A percentile compares a stretch with the other conserved stretches of the same genome.
Conservation (phyloP, 371 early-diverging fungal genomes). For the Caulochytrium protostelioides region DNA sequence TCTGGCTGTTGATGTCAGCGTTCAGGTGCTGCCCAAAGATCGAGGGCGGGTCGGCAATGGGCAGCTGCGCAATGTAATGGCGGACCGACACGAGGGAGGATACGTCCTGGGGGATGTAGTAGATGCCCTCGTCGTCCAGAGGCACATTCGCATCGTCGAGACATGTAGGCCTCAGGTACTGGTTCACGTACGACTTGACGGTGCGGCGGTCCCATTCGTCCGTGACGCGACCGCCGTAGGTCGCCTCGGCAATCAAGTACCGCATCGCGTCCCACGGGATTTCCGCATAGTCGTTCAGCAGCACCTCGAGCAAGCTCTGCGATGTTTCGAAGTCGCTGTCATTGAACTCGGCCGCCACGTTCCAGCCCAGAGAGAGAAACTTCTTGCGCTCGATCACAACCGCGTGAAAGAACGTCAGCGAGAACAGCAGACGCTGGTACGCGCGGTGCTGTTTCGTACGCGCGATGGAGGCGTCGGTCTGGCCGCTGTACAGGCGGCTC, state of each 20-base stretch:
- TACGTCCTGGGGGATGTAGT: no score
- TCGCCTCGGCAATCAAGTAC: slow-evolving; percentile 30
- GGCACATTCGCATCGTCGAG: no score
- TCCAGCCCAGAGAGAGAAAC: slow-evolving; percentile 31
- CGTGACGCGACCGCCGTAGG: slow-evolving; percentile 32
- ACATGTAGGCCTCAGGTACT: no score
- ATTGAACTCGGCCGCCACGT: slow-evolving; percentile 32
- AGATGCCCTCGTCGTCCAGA: no score
- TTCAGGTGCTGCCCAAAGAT: slow-evolving; percentile 34
- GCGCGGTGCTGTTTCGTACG: no score
- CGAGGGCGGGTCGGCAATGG: slow-evolving; percentile 21
- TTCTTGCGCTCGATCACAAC: slow-evolving; percentile 27
- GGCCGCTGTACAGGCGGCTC: slow-evolving; percentile 12
- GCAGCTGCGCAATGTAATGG: slow-evolving; percentile 20
- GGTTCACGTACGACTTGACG: neutral
- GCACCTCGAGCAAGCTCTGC: slow-evolving; percentile 21
- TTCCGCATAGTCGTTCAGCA: slow-evolving; percentile 23
- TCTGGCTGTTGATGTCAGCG: slow-evolving; percentile 30
- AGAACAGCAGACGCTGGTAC: no score
- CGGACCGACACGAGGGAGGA: no score
- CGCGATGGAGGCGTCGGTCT: no score
- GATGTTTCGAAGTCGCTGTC: slow-evolving; percentile 30
- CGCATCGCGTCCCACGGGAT: slow-evolving; percentile 29
- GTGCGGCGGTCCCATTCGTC: slow-evolving; percentile 25
- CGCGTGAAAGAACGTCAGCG: slow-evolving; percentile 26